phyloP scores from a whole-genome alignment of 441 rosid species.

The Erodium texanum region DNA sequence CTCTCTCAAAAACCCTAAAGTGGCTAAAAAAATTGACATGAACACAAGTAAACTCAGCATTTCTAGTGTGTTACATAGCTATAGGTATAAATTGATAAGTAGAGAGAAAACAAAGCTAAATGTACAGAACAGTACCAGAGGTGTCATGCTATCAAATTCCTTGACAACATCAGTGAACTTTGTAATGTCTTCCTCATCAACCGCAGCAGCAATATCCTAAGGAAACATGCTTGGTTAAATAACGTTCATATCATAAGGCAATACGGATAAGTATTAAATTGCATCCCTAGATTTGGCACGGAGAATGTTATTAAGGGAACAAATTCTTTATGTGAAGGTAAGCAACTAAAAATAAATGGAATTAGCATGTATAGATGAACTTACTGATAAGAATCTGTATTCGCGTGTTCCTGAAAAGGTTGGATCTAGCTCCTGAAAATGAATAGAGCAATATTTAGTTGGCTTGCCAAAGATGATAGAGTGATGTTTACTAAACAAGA shows the following conservation, averaged over 20 bases:
- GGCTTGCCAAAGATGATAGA: too few species aligned
- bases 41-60: neutral
- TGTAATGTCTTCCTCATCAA: conserved; percentile 84
- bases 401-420: conserved; percentile 91
- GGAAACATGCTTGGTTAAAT: conserved; percentile 8
- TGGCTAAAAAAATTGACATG: too few species aligned
- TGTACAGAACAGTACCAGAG: conserved; percentile 45
- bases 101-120: neutral
- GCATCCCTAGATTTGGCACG: neutral
- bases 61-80: neutral
- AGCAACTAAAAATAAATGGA: neutral
- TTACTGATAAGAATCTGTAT: conserved; percentile 55
- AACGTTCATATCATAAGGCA: neutral
- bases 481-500: too few species aligned
- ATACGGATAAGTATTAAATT: neutral
- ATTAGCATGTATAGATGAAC: neutral
- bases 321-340: neutral
- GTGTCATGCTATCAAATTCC: conserved; percentile 97
- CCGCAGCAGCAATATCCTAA: conserved; percentile 71
- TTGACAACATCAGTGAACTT: conserved; percentile 80
- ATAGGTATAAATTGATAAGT: neutral
- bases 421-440: conserved; percentile 83
- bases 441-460: conserved; percentile 4
- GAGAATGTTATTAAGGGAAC: neutral
- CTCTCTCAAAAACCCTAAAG: too few species aligned